phyloP scores from a whole-genome alignment of 164 flowering plant species.

The Sextonia rubra region DNA sequence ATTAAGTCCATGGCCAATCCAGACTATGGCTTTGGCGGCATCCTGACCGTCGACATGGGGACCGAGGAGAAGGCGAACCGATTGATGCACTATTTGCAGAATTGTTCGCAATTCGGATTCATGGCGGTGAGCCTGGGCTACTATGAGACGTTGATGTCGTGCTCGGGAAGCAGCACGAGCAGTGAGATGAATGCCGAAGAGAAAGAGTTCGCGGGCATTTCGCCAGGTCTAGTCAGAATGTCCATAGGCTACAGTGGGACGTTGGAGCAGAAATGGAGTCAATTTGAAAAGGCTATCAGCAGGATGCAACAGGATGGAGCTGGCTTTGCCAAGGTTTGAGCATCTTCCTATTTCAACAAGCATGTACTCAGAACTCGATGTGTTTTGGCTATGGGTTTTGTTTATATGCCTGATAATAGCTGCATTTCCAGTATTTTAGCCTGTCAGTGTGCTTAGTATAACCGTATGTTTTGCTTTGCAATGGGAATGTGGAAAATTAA shows the following conservation, averaged over 20 bases:
- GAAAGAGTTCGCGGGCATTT: slow-evolving; percentile 68
- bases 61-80: slow-evolving; percentile 73
- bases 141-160: slow-evolving; percentile 95
- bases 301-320: slow-evolving; percentile 34
- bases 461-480: too few relatives aligned
- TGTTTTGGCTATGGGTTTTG: too few relatives aligned
- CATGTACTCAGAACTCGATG: too few relatives aligned
- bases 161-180: slow-evolving; percentile 92
- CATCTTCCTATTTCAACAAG: too few relatives aligned
- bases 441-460: too few relatives aligned
- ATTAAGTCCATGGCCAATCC: slow-evolving; percentile 53
- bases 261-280: slow-evolving; percentile 81
- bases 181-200: slow-evolving; percentile 74
- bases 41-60: slow-evolving; percentile 78
- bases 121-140: slow-evolving; percentile 96
- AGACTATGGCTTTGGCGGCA: slow-evolving; percentile 80
- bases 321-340: background rate
- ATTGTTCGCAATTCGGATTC: slow-evolving; percentile 73
- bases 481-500: too few relatives aligned
- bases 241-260: slow-evolving; percentile 84
- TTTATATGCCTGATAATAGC: too few relatives aligned
- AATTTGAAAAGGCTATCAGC: slow-evolving; percentile 65
- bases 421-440: too few relatives aligned
- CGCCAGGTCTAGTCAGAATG: slow-evolving; percentile 89
- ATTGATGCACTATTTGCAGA: slow-evolving; percentile 69